phyloP scores from a whole-genome alignment of 768 basidiomycete genomes.

The Phanerochaete sordida region DNA sequence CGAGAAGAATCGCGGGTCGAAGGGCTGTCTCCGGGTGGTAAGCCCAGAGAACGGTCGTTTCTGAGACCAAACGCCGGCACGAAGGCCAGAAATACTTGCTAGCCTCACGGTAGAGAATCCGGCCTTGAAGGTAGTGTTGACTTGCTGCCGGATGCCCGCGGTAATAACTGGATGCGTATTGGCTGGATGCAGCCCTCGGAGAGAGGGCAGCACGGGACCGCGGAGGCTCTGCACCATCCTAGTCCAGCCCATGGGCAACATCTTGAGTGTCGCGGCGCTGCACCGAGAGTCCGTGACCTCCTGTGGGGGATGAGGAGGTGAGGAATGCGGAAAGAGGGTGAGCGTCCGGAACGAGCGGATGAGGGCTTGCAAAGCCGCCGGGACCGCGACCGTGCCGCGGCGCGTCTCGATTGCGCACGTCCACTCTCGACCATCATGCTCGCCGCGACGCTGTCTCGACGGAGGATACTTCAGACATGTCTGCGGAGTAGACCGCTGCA shows the following conservation, averaged over 20 bases:
- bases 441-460: conserved; percentile 20
- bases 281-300: background rate
- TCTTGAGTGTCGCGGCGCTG: background rate
- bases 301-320: background rate
- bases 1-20: conserved; percentile 38
- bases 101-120: background rate
- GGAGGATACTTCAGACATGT: conserved; percentile 11
- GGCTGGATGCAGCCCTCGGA: background rate
- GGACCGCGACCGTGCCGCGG: conserved; percentile 2
- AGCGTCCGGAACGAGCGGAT: background rate
- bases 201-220: background rate
- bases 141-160: background rate
- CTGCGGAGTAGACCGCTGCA: background rate
- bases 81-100: background rate
- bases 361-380: background rate
- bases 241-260: background rate
- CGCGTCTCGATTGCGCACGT: background rate
- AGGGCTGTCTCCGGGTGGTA: conserved; percentile 9
- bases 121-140: background rate
- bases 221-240: background rate
- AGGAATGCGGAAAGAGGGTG: background rate
- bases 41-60: background rate
- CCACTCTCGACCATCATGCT: conserved; percentile 19
- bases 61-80: background rate
- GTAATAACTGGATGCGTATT: background rate